These are phyloP conservation scores for Candida buenavistaensis DNA, from an alignment of 1,139 yeast genomes.

Conservation along the genomic window DNA sequence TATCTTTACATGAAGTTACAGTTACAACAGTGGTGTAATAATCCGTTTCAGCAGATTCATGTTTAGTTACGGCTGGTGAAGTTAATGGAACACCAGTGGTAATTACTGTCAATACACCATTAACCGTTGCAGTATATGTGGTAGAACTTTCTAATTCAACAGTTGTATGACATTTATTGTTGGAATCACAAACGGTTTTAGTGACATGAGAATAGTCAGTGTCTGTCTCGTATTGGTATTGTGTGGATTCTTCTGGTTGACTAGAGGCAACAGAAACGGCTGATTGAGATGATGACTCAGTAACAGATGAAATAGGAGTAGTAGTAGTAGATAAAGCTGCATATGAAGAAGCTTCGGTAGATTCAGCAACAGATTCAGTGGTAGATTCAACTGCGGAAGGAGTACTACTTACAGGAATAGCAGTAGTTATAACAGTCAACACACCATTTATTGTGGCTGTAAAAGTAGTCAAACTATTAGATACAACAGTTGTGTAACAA, in stretches of 20 bases:
- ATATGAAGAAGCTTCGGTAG: slow-evolving; percentile 11
- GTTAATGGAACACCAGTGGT: slow-evolving; percentile 8
- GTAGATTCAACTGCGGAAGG: slow-evolving; percentile 14
- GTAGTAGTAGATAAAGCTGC: no score
- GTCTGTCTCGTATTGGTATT: slow-evolving; percentile 27
- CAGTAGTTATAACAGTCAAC: slow-evolving; percentile 31
- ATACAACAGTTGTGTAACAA: slow-evolving; percentile 39
- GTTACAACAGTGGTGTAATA: slow-evolving; percentile 30
- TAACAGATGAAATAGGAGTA: slow-evolving; percentile 7
- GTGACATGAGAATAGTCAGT: slow-evolving; percentile 24
- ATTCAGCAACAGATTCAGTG: slow-evolving; percentile 5
- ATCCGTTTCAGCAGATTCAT: slow-evolving; percentile 13
- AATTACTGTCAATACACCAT: slow-evolving; percentile 38
- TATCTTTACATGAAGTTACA: slow-evolving; percentile 48
- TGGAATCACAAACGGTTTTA: slow-evolving; percentile 33
- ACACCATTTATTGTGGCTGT: slow-evolving; percentile 43
- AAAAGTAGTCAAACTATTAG: slow-evolving; percentile 34
- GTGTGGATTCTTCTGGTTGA: slow-evolving; percentile 4
- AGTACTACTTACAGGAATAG: slow-evolving; percentile 18
- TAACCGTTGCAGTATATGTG: slow-evolving; percentile 40
- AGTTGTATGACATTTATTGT: slow-evolving; percentile 31
- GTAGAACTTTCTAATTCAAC: slow-evolving; percentile 32
- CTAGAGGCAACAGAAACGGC: no score
- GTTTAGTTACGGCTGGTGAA: slow-evolving; percentile 12
- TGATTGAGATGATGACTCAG: slow-evolving; percentile 1